Percentiles rank a stretch among this genome's conserved stretches.
Conservation (phyloP, 192 early-diverging fungal species). For the Linnemannia hyalina region DNA sequence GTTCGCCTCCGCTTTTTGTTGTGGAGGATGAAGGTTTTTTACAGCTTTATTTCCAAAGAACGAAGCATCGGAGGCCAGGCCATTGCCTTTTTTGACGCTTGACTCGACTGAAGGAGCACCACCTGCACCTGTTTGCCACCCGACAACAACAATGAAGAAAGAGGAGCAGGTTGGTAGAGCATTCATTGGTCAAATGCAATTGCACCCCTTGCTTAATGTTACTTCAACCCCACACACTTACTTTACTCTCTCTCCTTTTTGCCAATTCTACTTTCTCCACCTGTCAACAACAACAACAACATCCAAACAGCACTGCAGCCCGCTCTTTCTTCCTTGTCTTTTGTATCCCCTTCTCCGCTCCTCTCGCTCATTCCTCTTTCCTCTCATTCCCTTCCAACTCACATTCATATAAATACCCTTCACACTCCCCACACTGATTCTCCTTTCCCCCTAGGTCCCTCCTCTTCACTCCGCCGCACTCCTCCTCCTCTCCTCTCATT, state of each 20-base stretch:
- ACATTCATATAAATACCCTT: neutral
- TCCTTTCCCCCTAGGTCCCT: neutral
- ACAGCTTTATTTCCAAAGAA: neutral
- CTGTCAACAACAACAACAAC: no score
- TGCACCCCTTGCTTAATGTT: neutral
- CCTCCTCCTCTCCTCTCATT: neutral
- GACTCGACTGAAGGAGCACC: no score
- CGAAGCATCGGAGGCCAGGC: neutral
- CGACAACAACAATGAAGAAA: no score
- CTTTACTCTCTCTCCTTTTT: neutral
- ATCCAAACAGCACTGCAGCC: neutral
- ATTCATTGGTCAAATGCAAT: neutral
- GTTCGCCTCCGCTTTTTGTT: neutral
- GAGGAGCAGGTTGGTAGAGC: neutral
- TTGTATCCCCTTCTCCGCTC: neutral
- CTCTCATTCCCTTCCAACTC: neutral
- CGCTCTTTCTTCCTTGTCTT: neutral
- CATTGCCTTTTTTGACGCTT: no score
- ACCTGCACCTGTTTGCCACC: no score
- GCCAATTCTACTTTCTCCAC: neutral
- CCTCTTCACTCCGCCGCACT: neutral
- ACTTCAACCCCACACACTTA: neutral
- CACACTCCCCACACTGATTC: neutral
- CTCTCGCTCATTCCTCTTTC: neutral
- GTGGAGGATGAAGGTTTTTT: constrained; percentile 3